Conservation (phyloP, 768 basidiomycete species). For the Cytidiella melzeri region DNA sequence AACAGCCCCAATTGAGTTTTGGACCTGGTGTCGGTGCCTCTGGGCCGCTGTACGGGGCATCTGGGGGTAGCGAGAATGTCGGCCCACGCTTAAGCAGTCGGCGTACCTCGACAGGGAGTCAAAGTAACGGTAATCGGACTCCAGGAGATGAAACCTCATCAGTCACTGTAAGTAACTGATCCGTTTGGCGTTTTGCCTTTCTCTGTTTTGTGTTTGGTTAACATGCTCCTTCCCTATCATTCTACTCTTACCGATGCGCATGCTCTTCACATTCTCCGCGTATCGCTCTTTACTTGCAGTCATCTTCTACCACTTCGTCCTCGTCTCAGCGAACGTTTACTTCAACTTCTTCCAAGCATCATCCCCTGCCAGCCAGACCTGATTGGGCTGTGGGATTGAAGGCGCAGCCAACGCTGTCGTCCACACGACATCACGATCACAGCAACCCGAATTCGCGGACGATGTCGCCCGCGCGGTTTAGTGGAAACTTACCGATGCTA, state of each 20-base stretch:
- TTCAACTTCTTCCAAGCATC: constrained; percentile 64
- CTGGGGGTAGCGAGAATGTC: constrained; percentile 36
- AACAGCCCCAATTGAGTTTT: constrained; percentile 58
- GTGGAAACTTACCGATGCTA: constrained; percentile 12
- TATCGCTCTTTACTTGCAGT: constrained; percentile 32
- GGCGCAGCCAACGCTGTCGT: constrained; percentile 62
- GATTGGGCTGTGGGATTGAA: constrained; percentile 88
- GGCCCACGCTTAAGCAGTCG: constrained; percentile 62
- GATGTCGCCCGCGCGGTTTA: constrained; percentile 32
- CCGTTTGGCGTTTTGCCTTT: background rate
- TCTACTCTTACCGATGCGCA: background rate
- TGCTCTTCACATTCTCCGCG: background rate
- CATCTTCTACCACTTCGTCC: constrained; percentile 73
- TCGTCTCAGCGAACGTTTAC: constrained; percentile 75
- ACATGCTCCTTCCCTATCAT: background rate
- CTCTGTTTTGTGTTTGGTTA: background rate
- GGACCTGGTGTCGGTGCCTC: constrained; percentile 55
- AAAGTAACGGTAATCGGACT: constrained; percentile 50
- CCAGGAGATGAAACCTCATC: constrained; percentile 74
- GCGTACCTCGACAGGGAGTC: constrained; percentile 40
- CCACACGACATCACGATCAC: constrained; percentile 48
- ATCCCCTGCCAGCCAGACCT: constrained; percentile 75
- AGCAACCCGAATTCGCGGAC: constrained; percentile 28
- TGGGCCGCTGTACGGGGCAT: constrained; percentile 28
- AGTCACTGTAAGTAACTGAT: constrained; percentile 61